Evolutionary conservation across 768 basidiomycete species (phyloP).

Genomic region (Daedalea quercina): DNA sequence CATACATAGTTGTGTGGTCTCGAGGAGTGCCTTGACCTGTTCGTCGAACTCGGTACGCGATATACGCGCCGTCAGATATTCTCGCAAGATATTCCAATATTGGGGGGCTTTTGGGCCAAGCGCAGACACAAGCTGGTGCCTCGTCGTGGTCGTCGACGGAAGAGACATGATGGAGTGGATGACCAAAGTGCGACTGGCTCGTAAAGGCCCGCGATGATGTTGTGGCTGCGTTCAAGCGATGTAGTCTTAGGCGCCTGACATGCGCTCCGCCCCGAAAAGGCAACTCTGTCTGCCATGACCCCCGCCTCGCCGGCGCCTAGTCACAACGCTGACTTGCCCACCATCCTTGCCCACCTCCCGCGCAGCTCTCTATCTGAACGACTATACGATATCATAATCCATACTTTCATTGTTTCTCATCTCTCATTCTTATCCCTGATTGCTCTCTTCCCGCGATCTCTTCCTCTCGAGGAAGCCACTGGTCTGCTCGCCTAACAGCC

Average conservation of each 20-base stretch:
- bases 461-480: constrained; percentile 3
- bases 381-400: neutral
- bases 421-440: neutral
- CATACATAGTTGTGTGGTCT: constrained; percentile 4
- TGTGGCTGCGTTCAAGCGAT: too few species aligned
- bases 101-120: constrained; percentile 52
- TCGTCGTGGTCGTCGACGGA: constrained; percentile 67
- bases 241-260: too few species aligned
- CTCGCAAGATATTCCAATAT: constrained; percentile 61
- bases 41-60: constrained; percentile 78
- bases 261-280: too few species aligned
- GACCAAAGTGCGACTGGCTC: too few species aligned
- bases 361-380: neutral
- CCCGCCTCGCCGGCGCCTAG: neutral
- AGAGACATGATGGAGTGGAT: constrained; percentile 60
- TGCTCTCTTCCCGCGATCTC: neutral
- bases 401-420: neutral
- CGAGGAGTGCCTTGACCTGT: constrained; percentile 49
- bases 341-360: neutral
- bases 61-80: constrained; percentile 59
- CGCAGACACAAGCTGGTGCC: constrained; percentile 54
- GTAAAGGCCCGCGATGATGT: too few species aligned
- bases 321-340: neutral
- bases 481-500: neutral
- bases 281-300: too few species aligned